Evolutionary conservation across 805 yeast genomes (phyloP).

Genomic region (Blastobotrys parvus): DNA sequence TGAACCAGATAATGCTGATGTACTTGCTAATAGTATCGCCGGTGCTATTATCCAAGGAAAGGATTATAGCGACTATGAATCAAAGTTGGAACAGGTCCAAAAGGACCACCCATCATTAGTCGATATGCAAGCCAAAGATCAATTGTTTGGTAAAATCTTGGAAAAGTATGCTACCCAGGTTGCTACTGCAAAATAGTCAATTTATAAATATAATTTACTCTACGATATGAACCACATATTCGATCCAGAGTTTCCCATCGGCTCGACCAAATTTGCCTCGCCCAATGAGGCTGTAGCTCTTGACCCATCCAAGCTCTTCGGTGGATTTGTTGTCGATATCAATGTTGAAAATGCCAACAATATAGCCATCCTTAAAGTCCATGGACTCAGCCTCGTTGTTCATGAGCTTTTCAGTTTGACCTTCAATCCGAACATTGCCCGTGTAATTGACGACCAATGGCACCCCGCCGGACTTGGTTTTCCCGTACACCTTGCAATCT

Average conservation of each 20-base stretch:
- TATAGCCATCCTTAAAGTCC: slow-evolving; percentile 40
- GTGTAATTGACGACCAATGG: slow-evolving; percentile 32
- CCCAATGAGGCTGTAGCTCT: slow-evolving; percentile 42
- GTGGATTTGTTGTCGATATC: slow-evolving; percentile 36
- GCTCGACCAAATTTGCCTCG: slow-evolving; percentile 52
- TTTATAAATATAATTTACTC: neutral
- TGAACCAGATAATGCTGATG: slow-evolving; percentile 31
- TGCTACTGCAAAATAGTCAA: neutral
- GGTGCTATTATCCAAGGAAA: slow-evolving; percentile 49
- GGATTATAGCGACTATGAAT: slow-evolving; percentile 34
- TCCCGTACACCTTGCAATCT: slow-evolving; percentile 33
- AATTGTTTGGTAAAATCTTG: slow-evolving; percentile 57
- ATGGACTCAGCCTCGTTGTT: slow-evolving; percentile 26
- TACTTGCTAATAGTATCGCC: slow-evolving; percentile 56
- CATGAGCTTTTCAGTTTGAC: slow-evolving; percentile 31
- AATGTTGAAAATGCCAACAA: slow-evolving; percentile 41
- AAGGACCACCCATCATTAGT: slow-evolving; percentile 50
- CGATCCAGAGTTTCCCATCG: slow-evolving; percentile 41
- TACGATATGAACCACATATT: slow-evolving; percentile 30
- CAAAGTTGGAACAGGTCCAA: slow-evolving; percentile 38
- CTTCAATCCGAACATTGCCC: slow-evolving; percentile 40
- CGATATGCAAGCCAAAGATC: slow-evolving; percentile 54
- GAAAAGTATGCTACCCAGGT: slow-evolving; percentile 19
- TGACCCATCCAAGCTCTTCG: slow-evolving; percentile 38
- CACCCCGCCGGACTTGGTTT: slow-evolving; percentile 37